Percentiles rank a stretch among this genome's conserved stretches.
phyloP scores from a whole-genome alignment of 2,329 filamentous ascomycete species.

The Claviceps sp. region DNA sequence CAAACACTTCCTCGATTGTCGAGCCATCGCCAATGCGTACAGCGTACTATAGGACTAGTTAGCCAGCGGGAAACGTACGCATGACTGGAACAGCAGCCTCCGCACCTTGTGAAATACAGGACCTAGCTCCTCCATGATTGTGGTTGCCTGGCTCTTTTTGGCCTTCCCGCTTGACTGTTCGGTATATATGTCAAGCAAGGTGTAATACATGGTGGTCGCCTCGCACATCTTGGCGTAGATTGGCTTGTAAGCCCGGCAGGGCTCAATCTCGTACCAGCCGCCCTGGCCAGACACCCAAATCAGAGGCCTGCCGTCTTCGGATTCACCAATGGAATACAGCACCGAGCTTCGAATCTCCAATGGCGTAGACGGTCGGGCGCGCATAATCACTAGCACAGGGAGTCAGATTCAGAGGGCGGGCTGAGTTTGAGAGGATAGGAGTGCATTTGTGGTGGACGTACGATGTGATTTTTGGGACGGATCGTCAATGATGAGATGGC shows the following conservation, averaged over 20 bases:
- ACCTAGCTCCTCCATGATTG: conserved; percentile 15
- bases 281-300: conserved; percentile 47
- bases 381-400: conserved; percentile 18
- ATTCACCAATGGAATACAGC: conserved; percentile 40
- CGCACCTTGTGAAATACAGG: conserved; percentile 17
- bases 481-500: conserved; percentile 40
- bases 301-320: conserved; percentile 35
- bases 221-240: conserved; percentile 48
- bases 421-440: not conserved
- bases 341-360: conserved; percentile 41
- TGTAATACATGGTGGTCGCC: conserved; percentile 51
- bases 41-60: conserved; percentile 29
- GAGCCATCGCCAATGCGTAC: conserved; percentile 38
- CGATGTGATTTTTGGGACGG: conserved; percentile 20
- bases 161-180: conserved; percentile 17
- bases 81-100: not conserved
- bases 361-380: conserved; percentile 16
- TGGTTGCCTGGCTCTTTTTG: conserved; percentile 17
- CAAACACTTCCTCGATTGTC: conserved; percentile 33
- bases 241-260: conserved; percentile 39
- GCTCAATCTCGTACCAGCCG: conserved; percentile 56
- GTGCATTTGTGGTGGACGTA: conserved; percentile 15
- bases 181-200: conserved; percentile 42
- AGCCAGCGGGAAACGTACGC: not conserved
- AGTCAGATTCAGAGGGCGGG: too few relatives aligned